Conservation (phyloP, 345 rosid species). For the Hypericum perforatum region DNA sequence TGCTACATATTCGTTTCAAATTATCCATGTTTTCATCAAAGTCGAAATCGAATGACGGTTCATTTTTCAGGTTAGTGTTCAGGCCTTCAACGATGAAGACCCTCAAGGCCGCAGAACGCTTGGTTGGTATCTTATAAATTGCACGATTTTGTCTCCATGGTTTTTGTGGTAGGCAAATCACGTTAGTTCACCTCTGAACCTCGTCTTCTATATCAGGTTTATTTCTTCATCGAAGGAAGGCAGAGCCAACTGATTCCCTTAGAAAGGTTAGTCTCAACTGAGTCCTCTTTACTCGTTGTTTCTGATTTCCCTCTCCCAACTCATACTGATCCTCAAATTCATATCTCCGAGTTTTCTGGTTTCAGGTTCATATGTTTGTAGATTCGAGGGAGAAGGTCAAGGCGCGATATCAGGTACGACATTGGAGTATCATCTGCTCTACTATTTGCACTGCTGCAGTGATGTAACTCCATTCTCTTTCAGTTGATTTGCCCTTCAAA, state of each 20-base stretch:
- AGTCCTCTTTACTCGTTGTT: neutral
- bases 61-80: constrained; percentile 67
- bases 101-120: constrained; percentile 95
- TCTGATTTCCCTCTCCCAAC: neutral
- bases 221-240: constrained; percentile 90
- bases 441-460: neutral
- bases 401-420: constrained; percentile 83
- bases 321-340: neutral
- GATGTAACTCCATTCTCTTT: neutral
- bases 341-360: constrained; percentile 8
- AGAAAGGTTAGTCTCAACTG: constrained; percentile 47
- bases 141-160: neutral
- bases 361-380: constrained; percentile 67
- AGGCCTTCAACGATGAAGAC: constrained; percentile 92
- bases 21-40: constrained; percentile 1
- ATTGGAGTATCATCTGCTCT: neutral
- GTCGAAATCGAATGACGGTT: constrained; percentile 14
- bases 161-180: constrained; percentile 1
- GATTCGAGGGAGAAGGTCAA: constrained; percentile 93
- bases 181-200: constrained; percentile 9
- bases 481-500: constrained; percentile 91
- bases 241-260: constrained; percentile 59
- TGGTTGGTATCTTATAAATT: constrained; percentile 34
- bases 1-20: neutral
- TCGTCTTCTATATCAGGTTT: constrained; percentile 41